phyloP scores from a whole-genome alignment of 2,329 filamentous ascomycete genomes.

The Diplodia sapinea region DNA sequence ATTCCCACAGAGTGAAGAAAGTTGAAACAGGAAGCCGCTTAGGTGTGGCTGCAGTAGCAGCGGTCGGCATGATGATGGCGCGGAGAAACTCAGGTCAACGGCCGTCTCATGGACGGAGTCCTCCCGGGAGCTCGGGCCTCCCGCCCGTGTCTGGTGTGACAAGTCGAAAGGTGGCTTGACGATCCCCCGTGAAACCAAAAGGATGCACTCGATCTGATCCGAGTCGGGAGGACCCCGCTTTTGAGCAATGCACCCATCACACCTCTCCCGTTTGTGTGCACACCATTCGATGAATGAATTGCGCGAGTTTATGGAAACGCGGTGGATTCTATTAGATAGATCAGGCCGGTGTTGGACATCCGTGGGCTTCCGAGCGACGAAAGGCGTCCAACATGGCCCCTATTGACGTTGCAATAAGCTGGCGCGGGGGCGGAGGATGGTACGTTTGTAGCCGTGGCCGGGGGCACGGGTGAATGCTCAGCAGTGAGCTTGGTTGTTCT shows the following conservation, averaged over 20 bases:
- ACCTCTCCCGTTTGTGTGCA: not conserved
- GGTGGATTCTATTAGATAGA: not conserved
- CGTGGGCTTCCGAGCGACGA: not conserved
- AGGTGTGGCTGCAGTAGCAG: too few species aligned
- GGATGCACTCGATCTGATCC: not conserved
- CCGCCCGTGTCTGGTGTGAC: not conserved
- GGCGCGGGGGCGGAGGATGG: not conserved
- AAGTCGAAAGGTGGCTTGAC: not conserved
- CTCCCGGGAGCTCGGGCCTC: not conserved
- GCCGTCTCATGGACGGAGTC: too few species aligned
- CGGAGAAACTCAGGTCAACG: too few species aligned
- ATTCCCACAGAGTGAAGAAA: too few species aligned
- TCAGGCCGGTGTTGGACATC: not conserved
- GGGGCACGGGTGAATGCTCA: not conserved
- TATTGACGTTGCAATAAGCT: not conserved
- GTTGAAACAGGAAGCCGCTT: too few species aligned
- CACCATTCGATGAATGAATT: too few species aligned
- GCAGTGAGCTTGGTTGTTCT: not conserved
- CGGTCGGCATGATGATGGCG: too few species aligned
- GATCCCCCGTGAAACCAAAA: not conserved
- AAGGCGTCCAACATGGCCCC: not conserved
- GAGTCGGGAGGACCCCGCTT: too few species aligned
- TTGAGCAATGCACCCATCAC: too few species aligned
- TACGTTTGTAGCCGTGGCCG: not conserved
- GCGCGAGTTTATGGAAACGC: too few species aligned